A percentile compares a stretch with the other conserved stretches of the same genome.
Conservation (phyloP, 176 grass and related monocot species). For the Oryza meridionalis region DNA sequence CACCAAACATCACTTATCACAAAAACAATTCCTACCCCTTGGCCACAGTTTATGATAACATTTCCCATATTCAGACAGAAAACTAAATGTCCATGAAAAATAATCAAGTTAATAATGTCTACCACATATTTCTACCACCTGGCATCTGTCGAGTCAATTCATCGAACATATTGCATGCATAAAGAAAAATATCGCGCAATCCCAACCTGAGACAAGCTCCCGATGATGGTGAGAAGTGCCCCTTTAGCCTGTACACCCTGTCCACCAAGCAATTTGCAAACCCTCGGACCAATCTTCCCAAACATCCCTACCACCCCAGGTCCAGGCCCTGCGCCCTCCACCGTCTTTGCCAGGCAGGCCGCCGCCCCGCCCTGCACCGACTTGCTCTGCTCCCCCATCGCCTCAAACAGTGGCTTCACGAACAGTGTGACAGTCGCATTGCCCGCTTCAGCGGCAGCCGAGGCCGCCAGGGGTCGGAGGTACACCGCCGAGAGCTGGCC, state of each 20-base stretch:
- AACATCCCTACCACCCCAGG: constrained; percentile 51
- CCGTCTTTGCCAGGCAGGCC: constrained; percentile 74
- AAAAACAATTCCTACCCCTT: constrained; percentile 4
- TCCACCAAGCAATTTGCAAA: constrained; percentile 77
- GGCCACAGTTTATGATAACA: neutral
- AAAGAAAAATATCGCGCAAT: constrained; percentile 7
- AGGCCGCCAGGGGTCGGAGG: constrained; percentile 48
- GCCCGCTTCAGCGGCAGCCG: constrained; percentile 13
- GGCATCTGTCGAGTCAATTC: constrained; percentile 11
- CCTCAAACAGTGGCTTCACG: constrained; percentile 88
- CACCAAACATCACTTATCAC: neutral
- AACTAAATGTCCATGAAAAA: neutral
- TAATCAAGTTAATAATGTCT: neutral
- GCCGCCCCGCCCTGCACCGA: constrained; percentile 83
- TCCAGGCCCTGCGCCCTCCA: constrained; percentile 65
- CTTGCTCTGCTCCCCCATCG: constrained; percentile 93
- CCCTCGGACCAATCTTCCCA: constrained; percentile 70
- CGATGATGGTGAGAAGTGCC: constrained; percentile 68
- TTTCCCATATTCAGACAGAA: neutral
- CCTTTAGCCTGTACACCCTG: constrained; percentile 91
- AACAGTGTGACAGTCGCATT: constrained; percentile 66
- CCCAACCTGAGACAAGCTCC: constrained; percentile 77
- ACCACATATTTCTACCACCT: constrained; percentile 1
- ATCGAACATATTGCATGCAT: constrained; percentile 23
- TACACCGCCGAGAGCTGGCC: constrained; percentile 77